phyloP scores from a whole-genome alignment of 2,329 filamentous ascomycete genomes.

The Hypomyces perniciosus region DNA sequence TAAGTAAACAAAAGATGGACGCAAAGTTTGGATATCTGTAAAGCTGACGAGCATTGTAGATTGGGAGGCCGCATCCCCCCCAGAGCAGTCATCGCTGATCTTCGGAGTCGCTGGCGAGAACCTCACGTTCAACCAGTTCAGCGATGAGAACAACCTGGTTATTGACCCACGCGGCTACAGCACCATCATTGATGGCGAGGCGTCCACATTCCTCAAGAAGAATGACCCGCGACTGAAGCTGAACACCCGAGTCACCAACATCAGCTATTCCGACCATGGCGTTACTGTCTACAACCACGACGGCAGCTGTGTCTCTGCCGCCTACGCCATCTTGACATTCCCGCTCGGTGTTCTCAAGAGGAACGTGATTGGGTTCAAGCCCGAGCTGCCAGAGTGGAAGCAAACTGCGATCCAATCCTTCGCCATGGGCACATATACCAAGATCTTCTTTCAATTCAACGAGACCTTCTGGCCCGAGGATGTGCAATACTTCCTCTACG shows the following conservation, averaged over 20 bases:
- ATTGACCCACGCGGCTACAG: constrained; percentile 57
- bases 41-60: constrained; percentile 23
- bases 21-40: not conserved
- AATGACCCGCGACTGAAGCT: constrained; percentile 54
- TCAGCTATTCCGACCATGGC: constrained; percentile 45
- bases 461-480: constrained; percentile 56
- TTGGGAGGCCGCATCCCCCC: constrained; percentile 52
- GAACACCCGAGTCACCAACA: constrained; percentile 49
- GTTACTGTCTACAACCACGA: constrained; percentile 49
- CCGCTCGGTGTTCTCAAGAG: constrained; percentile 63
- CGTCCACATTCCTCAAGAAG: constrained; percentile 47
- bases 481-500: constrained; percentile 40
- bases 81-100: constrained; percentile 49
- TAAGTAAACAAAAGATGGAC: constrained; percentile 1
- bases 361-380: constrained; percentile 51
- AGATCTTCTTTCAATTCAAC: constrained; percentile 65
- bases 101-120: constrained; percentile 54
- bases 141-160: constrained; percentile 56
- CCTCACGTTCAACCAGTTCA: constrained; percentile 56
- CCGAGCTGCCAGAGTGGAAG: constrained; percentile 59
- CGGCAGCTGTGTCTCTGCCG: constrained; percentile 51
- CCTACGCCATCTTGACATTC: constrained; percentile 62
- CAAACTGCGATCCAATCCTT: constrained; percentile 56
- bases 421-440: constrained; percentile 66
- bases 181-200: constrained; percentile 50